Evolutionary conservation across 2,329 filamentous ascomycete species (phyloP), one percentile per base, ranked within the genome.

Genomic region (Calycina marina): DNA sequence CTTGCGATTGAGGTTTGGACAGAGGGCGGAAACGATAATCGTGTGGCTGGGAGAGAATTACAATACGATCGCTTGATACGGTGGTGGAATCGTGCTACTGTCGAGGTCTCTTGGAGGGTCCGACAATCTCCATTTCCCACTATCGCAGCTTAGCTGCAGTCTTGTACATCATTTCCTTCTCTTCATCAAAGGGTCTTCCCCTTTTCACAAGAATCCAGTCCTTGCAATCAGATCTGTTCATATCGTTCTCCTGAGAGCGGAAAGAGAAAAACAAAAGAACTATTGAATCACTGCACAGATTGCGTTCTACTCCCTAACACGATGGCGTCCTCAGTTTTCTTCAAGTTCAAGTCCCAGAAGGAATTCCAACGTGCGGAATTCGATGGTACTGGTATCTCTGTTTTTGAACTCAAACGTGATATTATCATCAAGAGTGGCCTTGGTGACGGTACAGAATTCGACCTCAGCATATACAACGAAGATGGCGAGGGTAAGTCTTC

Each of bases 331-430:
- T 96, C 86, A 45, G 90, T 98, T 54, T 96, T 94, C 62, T 98
- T 94, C 81, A 93, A 93, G 63, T 98, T 98, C 77, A 96, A 94
- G 63, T 96, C 88, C 48, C 85, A 92, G 56, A 94, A 85, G 63
- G 90, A 96, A 55, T 83, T 85, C 39, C 84, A 84, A 36, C 76
- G 86, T 53, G 85, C 98, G 50, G 82, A 86, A 53, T 96, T 98
- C 58, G 88, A 98, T 60, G 90, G 90, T 54, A 94, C 88, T 49
- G 84, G 84, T 58, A 93, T 96, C 54, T 93, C 88, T 40, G 90
- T 96, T 42, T 98, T 96, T 61, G 92, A 98, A 56, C 69, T 98
- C 54, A 98, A 98, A 64, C 81, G 88, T 63, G 90, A 96, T 61
- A 98, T 98, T 52, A 98, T 98, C 63, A 76, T 72, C 56, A 82